Conservation (phyloP, 352 stramenopile genomes). For the Phytophthora idaei region DNA sequence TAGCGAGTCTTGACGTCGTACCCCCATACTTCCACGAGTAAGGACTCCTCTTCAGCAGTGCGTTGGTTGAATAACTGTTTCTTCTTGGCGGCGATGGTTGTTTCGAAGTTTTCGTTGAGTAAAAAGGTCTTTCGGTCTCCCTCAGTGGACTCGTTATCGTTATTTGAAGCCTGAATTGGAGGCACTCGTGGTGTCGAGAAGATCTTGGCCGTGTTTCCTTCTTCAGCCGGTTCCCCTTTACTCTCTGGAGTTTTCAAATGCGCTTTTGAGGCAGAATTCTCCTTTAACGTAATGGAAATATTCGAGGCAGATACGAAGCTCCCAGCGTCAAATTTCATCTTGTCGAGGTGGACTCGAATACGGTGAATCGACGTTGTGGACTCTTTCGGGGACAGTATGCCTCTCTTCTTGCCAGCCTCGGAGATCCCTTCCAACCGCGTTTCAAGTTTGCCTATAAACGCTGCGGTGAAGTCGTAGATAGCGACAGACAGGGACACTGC, state of each 20-base stretch:
- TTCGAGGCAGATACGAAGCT: slow-evolving; percentile 21
- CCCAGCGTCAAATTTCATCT: slow-evolving; percentile 33
- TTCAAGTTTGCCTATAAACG: slow-evolving; percentile 36
- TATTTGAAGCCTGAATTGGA: slow-evolving; percentile 5
- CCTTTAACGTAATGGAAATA: slow-evolving; percentile 41
- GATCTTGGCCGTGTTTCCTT: slow-evolving; percentile 16
- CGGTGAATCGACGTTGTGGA: slow-evolving; percentile 9
- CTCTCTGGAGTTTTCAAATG: slow-evolving; percentile 8
- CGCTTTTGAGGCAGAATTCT: slow-evolving; percentile 22
- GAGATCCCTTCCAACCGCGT: slow-evolving; percentile 24
- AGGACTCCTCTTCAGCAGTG: slow-evolving; percentile 37
- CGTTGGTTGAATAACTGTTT: slow-evolving; percentile 20
- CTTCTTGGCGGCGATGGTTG: slow-evolving; percentile 18
- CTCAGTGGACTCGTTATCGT: background rate
- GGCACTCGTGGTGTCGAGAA: slow-evolving; percentile 35
- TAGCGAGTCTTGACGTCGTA: slow-evolving; percentile 42
- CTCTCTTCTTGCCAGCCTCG: slow-evolving; percentile 24
- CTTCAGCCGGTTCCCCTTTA: slow-evolving; percentile 12
- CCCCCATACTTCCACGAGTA: slow-evolving; percentile 62
- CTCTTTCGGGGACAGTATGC: slow-evolving; percentile 27
- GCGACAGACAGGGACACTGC: slow-evolving; percentile 31
- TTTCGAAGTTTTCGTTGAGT: slow-evolving; percentile 36
- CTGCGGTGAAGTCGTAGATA: slow-evolving; percentile 39
- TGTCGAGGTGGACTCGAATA: slow-evolving; percentile 33
- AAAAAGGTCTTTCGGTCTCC: slow-evolving; percentile 20